Base-by-base conservation (phyloP, 148 eudicot species). In the Camellia sinensis region DNA sequence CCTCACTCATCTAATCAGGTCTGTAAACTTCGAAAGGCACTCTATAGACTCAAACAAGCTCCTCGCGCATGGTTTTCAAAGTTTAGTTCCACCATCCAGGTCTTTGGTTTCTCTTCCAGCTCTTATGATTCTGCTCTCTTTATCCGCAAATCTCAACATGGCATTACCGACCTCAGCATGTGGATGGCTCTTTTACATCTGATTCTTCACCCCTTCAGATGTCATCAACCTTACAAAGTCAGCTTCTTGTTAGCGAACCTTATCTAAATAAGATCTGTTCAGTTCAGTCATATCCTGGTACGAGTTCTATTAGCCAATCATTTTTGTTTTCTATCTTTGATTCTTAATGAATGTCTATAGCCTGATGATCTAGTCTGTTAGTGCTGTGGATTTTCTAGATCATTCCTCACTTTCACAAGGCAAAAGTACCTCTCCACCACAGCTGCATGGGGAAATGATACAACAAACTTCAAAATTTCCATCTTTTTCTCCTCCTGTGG, bases 381-480 rank as follows among this genome's bases (percentile, higher is more conserved):
- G 86, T 68, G 40, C 84, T 48, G 29, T 7, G 29, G 77, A 66
- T 74, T 81, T 82, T 73, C 45, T 80, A 71, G 68, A 82, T 83
- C 85, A 83, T 82, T 85, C 86, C 10, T 73, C 80, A 37, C 79
- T 79, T 63, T 70, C 83, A 19, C 85, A 78, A 56, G 84, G 54
- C 77, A 74, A 71, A 69, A 84, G 61, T 85, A 43, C 80, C 11
- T 75, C 89, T 56, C 37, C 61, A 4, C 77, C 77, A 19, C 62
- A 18, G 71, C 54, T 21, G 21, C 66, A 29, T 3, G 11, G 48
- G 78, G 82, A 78, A 78, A 73, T 65, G 52, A 37, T 79, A 76
- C 77, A 88, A 45, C 83, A 80, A 40, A 57, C 79, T 67, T 76
- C 80, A 43, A 74, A 60, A 60, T 67, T 80, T 63, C 84, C 82